These are phyloP conservation scores for Panellus pusillus DNA, from an alignment of 768 basidiomycete genomes.

Conservation along the genomic window DNA sequence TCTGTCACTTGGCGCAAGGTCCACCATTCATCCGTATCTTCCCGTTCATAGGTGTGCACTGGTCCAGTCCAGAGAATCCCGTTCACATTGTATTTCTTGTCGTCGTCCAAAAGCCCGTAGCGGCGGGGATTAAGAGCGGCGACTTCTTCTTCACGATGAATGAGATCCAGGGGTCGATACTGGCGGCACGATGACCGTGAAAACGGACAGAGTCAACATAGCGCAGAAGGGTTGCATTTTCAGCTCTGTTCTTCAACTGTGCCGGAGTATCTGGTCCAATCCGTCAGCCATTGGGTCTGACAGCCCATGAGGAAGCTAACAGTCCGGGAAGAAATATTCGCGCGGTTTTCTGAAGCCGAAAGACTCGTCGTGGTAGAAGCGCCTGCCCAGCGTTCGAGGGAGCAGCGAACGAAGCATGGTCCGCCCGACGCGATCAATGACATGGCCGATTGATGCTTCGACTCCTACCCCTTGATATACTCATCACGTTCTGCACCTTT, in stretches of 20 bases:
- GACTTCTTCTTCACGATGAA: slow-evolving; percentile 76
- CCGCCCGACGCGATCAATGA: neutral
- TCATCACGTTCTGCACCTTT: slow-evolving; percentile 49
- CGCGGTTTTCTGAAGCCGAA: slow-evolving; percentile 73
- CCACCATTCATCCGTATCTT: slow-evolving; percentile 51
- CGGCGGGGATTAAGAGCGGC: slow-evolving; percentile 74
- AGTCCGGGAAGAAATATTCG: slow-evolving; percentile 68
- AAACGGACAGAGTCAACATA: slow-evolving; percentile 89
- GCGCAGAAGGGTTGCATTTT: slow-evolving; percentile 77
- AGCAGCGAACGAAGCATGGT: neutral
- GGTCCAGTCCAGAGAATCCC: slow-evolving; percentile 79
- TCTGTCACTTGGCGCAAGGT: slow-evolving; percentile 66
- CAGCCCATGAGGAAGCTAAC: slow-evolving; percentile 39
- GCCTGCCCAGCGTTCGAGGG: neutral
- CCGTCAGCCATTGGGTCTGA: neutral
- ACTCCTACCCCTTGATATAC: slow-evolving; percentile 52
- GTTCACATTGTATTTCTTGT: slow-evolving; percentile 64
- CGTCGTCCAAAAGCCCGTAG: slow-evolving; percentile 65
- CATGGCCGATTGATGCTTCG: neutral
- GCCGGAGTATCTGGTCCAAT: slow-evolving; percentile 13
- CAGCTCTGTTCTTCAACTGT: slow-evolving; percentile 40
- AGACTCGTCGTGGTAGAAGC: slow-evolving; percentile 73
- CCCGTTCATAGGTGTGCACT: slow-evolving; percentile 29
- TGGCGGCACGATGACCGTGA: slow-evolving; percentile 82
- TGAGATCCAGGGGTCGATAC: slow-evolving; percentile 84